Evolutionary conservation across 176 grass and related monocot genomes (phyloP).

Genomic region (Ensete ventricosum): DNA sequence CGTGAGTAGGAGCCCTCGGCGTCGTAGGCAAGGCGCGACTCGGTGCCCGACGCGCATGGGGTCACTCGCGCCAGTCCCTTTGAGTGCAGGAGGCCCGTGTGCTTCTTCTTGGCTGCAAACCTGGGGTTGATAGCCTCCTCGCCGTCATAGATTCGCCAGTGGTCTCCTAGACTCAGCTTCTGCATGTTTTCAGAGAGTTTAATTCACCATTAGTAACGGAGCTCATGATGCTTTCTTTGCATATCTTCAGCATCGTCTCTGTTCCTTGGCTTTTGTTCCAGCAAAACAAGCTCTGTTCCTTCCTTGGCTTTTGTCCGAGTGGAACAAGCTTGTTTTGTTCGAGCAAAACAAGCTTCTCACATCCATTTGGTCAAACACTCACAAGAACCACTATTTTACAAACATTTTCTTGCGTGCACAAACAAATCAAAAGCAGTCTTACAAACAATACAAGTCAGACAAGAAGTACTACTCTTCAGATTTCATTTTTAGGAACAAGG

Average conservation of each 20-base stretch:
- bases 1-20: slow-evolving; percentile 65
- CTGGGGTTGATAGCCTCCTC: slow-evolving; percentile 38
- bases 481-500: too few species aligned
- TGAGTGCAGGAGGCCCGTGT: slow-evolving; percentile 29
- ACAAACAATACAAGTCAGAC: too few species aligned
- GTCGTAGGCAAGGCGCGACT: slow-evolving; percentile 24
- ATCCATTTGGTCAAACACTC: not conserved
- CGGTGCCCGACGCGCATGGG: not conserved
- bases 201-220: not conserved
- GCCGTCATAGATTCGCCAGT: slow-evolving; percentile 63
- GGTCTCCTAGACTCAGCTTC: slow-evolving; percentile 65
- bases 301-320: too few species aligned
- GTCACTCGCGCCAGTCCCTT: slow-evolving; percentile 39
- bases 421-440: too few species aligned
- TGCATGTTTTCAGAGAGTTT: slow-evolving; percentile 21
- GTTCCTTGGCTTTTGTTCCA: too few species aligned
- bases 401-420: too few species aligned
- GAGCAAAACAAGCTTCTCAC: not conserved
- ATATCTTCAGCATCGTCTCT: too few species aligned
- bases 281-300: too few species aligned
- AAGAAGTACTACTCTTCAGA: too few species aligned
- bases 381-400: too few species aligned
- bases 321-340: too few species aligned
- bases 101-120: slow-evolving; percentile 50
- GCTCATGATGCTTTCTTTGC: too few species aligned